Evolutionary conservation across 768 basidiomycete genomes (phyloP).

Genomic region (Zangia roseola): DNA sequence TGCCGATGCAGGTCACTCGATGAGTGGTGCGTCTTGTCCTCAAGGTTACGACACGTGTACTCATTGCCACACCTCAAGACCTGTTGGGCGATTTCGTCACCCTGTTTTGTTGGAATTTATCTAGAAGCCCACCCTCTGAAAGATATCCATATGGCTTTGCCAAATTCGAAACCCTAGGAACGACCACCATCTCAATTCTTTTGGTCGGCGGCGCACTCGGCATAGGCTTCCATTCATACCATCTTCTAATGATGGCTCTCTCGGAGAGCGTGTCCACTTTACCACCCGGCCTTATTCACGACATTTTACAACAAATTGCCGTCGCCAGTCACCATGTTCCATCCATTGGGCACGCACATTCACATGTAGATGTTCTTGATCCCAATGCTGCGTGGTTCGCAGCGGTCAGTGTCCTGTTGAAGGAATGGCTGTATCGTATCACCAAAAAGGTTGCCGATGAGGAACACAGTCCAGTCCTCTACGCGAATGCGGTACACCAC

Average conservation of each 20-base stretch:
- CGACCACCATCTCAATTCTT: conserved; percentile 84
- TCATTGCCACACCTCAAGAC: conserved; percentile 42
- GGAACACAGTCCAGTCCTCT: conserved; percentile 86
- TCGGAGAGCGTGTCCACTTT: conserved; percentile 61
- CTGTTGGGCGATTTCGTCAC: conserved; percentile 90
- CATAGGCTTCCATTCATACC: conserved; percentile 88
- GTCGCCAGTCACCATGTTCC: conserved; percentile 56
- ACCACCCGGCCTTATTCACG: conserved; percentile 61
- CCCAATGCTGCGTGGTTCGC: conserved; percentile 99
- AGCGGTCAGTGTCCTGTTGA: conserved; percentile 69
- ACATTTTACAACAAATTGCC: conserved; percentile 57
- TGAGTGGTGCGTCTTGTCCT: conserved; percentile 63
- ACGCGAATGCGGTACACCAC: conserved; percentile 97
- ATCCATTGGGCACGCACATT: conserved; percentile 51
- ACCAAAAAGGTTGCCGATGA: conserved; percentile 89
- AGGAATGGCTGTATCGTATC: conserved; percentile 91
- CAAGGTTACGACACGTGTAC: conserved; percentile 1
- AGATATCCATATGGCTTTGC: conserved; percentile 86
- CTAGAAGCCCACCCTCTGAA: conserved; percentile 74
- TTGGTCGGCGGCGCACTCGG: conserved; percentile 82
- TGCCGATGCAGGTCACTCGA: conserved; percentile 91
- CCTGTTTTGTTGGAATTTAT: conserved; percentile 83
- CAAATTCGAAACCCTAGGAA: conserved; percentile 95
- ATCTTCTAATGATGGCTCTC: conserved; percentile 75
- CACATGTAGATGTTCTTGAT: conserved; percentile 61